phyloP scores from a whole-genome alignment of 129 eudicot genomes.

The Deinandra increscens region DNA sequence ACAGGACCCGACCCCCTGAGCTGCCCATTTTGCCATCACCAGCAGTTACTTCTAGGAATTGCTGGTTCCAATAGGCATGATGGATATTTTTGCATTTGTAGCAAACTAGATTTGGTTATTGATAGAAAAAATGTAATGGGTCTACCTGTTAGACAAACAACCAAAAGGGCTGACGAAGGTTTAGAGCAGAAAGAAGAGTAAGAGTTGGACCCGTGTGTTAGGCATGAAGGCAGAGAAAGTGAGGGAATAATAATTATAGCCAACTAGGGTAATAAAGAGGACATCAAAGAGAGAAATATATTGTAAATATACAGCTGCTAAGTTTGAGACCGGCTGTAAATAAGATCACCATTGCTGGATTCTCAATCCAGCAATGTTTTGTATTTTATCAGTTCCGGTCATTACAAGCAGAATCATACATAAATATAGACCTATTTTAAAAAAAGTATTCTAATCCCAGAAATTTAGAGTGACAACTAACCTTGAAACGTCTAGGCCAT shows the following conservation, averaged over 20 bases:
- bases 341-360: neutral
- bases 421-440: neutral
- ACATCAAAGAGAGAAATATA: neutral
- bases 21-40: neutral
- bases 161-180: neutral
- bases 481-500: constrained; percentile 97
- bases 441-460: neutral
- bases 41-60: neutral
- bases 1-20: neutral
- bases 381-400: neutral
- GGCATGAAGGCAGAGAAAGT: neutral
- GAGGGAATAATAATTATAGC: neutral
- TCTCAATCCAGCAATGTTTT: neutral
- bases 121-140: neutral
- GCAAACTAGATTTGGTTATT: neutral
- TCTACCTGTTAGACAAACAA: neutral
- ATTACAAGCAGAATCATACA: constrained; percentile 17
- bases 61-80: constrained; percentile 11
- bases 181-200: neutral
- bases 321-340: neutral
- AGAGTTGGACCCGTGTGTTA: neutral
- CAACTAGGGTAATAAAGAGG: neutral
- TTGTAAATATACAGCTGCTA: neutral
- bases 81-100: neutral
- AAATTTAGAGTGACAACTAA: constrained; percentile 15